These are phyloP conservation scores for Elsinoe australis DNA, from an alignment of 2,329 filamentous ascomycete species.

Conservation along the genomic window DNA sequence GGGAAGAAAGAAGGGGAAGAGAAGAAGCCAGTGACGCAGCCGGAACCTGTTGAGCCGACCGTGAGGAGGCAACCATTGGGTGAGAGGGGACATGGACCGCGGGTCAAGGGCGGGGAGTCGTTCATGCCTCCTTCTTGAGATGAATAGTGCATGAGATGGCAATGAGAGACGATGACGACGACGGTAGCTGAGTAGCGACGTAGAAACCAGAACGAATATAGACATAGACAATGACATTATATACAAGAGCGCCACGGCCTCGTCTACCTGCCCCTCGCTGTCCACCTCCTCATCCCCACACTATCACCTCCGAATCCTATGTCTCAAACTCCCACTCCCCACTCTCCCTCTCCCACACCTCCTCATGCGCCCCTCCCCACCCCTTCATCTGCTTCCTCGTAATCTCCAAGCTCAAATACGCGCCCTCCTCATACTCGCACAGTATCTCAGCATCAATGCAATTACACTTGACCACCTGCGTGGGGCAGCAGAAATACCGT, in stretches of 20 bases:
- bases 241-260: background rate
- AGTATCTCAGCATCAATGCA: constrained; percentile 6
- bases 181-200: no score
- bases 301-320: background rate
- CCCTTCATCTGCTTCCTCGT: background rate
- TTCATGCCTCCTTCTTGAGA: constrained; percentile 16
- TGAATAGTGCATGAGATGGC: no score
- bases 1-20: constrained; percentile 19
- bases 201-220: background rate
- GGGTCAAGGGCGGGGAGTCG: constrained; percentile 16
- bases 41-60: background rate
- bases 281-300: background rate
- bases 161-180: no score
- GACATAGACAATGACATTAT: no score
- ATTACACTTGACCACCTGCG: background rate
- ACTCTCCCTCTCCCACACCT: constrained; percentile 1
- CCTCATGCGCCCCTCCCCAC: constrained; percentile 4
- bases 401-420: constrained; percentile 8
- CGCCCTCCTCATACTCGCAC: constrained; percentile 9
- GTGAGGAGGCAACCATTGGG: constrained; percentile 17
- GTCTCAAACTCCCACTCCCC: background rate
- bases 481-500: constrained; percentile 7
- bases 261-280: background rate
- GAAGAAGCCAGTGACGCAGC: background rate
- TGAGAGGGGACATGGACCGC: constrained; percentile 20